Percentiles rank a stretch among this genome's conserved stretches.
Evolutionary conservation across 176 grass and related monocot genomes (phyloP).

Genomic region (Rhynchospora pubera): DNA sequence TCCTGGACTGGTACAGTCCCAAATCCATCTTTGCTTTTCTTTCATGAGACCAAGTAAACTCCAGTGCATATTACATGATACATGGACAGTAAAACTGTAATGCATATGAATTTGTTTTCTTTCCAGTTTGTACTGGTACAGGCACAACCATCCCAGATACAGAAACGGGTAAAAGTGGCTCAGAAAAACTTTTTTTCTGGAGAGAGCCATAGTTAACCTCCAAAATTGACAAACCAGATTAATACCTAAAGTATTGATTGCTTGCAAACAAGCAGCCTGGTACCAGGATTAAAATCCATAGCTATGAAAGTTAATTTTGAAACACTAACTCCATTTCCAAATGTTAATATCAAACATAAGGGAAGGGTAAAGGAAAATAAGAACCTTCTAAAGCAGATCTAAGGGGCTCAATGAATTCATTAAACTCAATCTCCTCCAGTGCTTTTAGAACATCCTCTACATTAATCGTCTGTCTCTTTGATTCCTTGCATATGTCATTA

Average conservation of each 20-base stretch:
- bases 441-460: slow-evolving; percentile 82
- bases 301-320: background rate
- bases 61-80: background rate
- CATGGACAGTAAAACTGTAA: background rate
- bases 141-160: background rate
- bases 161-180: background rate
- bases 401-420: slow-evolving; percentile 72
- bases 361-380: slow-evolving; percentile 1
- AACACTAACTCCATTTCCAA: background rate
- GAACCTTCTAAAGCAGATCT: slow-evolving; percentile 55
- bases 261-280: background rate
- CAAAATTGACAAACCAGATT: background rate
- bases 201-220: background rate
- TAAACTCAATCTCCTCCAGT: slow-evolving; percentile 83
- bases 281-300: background rate
- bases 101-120: background rate
- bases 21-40: background rate
- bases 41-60: background rate
- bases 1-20: background rate
- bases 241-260: background rate
- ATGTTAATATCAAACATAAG: background rate
- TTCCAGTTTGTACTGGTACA: background rate
- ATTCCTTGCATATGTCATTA: slow-evolving; percentile 92
- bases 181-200: background rate
- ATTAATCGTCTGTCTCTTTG: slow-evolving; percentile 81